These are phyloP conservation scores for Trypanosoma melophagium DNA, from an alignment of 208 protist genomes.

Conservation along the genomic window DNA sequence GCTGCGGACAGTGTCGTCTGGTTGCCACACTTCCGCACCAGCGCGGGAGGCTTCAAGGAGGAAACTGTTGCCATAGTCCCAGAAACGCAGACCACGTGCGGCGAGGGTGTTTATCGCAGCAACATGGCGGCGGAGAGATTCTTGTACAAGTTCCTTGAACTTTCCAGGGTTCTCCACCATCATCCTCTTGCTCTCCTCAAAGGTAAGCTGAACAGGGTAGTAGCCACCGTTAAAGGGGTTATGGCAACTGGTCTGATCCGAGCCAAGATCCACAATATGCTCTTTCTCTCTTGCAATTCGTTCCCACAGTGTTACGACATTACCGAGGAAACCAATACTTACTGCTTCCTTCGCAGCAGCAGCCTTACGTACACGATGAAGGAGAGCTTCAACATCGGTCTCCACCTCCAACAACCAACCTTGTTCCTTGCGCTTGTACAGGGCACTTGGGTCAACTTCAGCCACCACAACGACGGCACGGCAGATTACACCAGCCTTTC, in stretches of 20 bases:
- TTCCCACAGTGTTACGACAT: constrained; percentile 90
- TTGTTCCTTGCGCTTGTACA: constrained; percentile 78
- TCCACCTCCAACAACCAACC: constrained; percentile 72
- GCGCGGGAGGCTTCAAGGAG: constrained; percentile 65
- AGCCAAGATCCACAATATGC: constrained; percentile 70
- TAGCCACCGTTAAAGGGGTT: constrained; percentile 91
- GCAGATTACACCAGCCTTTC: constrained; percentile 81
- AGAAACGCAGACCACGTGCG: constrained; percentile 72
- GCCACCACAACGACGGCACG: constrained; percentile 78
- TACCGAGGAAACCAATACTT: constrained; percentile 76
- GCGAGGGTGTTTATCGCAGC: constrained; percentile 70
- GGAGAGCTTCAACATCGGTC: constrained; percentile 37
- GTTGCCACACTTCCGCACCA: constrained; percentile 53
- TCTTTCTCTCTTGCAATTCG: constrained; percentile 38
- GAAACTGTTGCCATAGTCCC: constrained; percentile 90
- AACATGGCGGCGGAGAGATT: constrained; percentile 64
- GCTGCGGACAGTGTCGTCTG: constrained; percentile 32
- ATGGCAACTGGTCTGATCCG: constrained; percentile 89
- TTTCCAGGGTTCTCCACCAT: constrained; percentile 67
- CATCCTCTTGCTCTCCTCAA: constrained; percentile 80
- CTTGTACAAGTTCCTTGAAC: constrained; percentile 83
- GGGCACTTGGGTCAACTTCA: constrained; percentile 59
- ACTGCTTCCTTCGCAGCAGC: constrained; percentile 42
- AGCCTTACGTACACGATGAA: constrained; percentile 49
- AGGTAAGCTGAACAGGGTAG: constrained; percentile 78